phyloP scores from a whole-genome alignment of 176 grass and related monocot species.

The Themeda triandra region DNA sequence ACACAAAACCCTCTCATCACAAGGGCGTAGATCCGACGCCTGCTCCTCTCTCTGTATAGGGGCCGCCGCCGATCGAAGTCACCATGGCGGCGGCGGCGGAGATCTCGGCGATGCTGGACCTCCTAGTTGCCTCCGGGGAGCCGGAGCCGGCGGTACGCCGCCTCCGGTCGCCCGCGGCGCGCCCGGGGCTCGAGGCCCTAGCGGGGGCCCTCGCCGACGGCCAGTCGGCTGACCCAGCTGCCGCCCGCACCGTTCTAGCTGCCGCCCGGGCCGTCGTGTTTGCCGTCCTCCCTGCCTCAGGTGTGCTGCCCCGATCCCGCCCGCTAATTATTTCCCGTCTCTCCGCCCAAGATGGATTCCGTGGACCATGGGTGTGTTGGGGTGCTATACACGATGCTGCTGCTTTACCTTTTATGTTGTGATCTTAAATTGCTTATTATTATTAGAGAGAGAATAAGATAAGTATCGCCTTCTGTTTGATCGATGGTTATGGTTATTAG shows the following conservation, averaged over 20 bases:
- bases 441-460: background rate
- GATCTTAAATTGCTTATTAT: background rate
- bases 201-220: conserved; percentile 34
- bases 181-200: conserved; percentile 33
- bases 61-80: conserved; percentile 34
- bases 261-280: conserved; percentile 43
- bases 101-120: conserved; percentile 49
- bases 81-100: conserved; percentile 55
- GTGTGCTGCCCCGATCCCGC: conserved; percentile 22
- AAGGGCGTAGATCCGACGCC: conserved; percentile 9
- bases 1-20: conserved; percentile 28
- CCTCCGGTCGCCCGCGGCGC: conserved; percentile 19
- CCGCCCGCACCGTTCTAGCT: conserved; percentile 26
- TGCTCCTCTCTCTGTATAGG: background rate
- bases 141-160: conserved; percentile 25
- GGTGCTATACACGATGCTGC: background rate
- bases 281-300: conserved; percentile 33
- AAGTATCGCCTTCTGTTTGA: background rate
- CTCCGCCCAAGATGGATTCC: background rate
- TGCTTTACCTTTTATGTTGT: background rate
- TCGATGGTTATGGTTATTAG: no score
- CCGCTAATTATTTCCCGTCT: background rate
- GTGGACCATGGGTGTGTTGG: background rate
- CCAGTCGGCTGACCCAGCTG: conserved; percentile 20
- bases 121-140: conserved; percentile 19